Base-by-base conservation (phyloP, 2,329 filamentous ascomycete species). In the Fusarium proliferatum region DNA sequence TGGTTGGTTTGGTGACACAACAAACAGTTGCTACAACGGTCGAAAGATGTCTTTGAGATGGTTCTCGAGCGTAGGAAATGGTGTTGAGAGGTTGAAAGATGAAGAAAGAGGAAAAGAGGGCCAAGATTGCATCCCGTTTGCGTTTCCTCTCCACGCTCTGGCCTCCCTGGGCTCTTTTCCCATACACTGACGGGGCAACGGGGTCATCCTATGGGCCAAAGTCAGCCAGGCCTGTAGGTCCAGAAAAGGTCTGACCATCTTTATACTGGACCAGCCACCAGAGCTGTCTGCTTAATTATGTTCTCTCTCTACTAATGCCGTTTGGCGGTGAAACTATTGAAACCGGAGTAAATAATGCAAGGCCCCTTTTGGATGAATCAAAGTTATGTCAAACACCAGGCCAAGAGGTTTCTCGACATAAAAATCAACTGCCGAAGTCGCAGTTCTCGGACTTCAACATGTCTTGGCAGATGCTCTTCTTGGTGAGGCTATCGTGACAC, bases 141-240 rank as follows among this genome's bases (percentile, higher is more conserved):
- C 75, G 73, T 69, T 78, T 73, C 69, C 60, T 76, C 61, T 63
- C 69, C 67, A 74, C 64, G 77, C 76, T 67, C 71, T 76, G 72
- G 64, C 76, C 71, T 72, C 76, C 68, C 58, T 71, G 69, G 46
- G 71, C 64, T 71, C 70, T 68, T 75, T 75, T 66, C 53, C 75
- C 73, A 74, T 78, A 75, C 64, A 74, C 79, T 82, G 81, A 80
- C 81, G 75, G 80, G 81, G 72, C 72, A 74, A 74, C 72, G 63
- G 71, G 55, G 68, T 74, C 71, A 42, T 49, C 52, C 53, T 61
- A 73, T 59, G 71, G 67, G 56, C 62, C 55, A 67, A 57, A 56
- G 34, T 56, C 43, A 69, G 67, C 71, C 70, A 69, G 61, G 64
- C 58, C 59, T 49, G 21, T 21, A 16, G 15, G 28, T 49, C 19